Evolutionary conservation across 2,329 filamentous ascomycete species (phyloP).

Genomic region (Phaeoacremonium minimum): DNA sequence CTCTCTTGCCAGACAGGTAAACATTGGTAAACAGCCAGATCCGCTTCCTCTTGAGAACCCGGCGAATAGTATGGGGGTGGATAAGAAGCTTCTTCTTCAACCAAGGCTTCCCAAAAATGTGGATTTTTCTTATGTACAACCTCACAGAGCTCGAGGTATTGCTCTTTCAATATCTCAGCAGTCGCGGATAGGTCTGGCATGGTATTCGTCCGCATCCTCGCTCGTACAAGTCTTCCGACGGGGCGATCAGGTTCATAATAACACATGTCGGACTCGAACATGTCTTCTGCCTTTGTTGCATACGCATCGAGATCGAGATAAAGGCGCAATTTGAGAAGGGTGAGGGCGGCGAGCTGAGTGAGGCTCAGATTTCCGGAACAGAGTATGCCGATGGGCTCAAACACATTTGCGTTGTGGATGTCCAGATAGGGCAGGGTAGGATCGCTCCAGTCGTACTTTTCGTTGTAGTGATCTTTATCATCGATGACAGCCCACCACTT

Average conservation of each 20-base stretch:
- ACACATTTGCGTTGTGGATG: slow-evolving; percentile 29
- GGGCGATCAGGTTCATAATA: slow-evolving; percentile 3
- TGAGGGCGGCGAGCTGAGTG: slow-evolving; percentile 12
- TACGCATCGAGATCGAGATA: slow-evolving; percentile 8
- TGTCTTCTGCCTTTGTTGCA: neutral
- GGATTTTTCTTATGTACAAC: slow-evolving; percentile 10
- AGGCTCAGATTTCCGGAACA: slow-evolving; percentile 1
- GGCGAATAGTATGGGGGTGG: neutral
- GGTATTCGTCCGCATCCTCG: slow-evolving; percentile 1
- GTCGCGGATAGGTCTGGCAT: neutral
- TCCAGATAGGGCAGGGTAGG: slow-evolving; percentile 24
- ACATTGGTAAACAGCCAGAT: slow-evolving; percentile 6
- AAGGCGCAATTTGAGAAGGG: slow-evolving; percentile 14
- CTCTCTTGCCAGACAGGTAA: slow-evolving; percentile 11
- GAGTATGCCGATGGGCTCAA: slow-evolving; percentile 24
- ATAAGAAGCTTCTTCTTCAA: slow-evolving; percentile 2
- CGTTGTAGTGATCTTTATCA: slow-evolving; percentile 6
- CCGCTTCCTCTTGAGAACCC: slow-evolving; percentile 11
- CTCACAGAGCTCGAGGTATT: slow-evolving; percentile 10
- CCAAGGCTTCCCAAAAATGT: slow-evolving; percentile 12
- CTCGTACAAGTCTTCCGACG: slow-evolving; percentile 4
- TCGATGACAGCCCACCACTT: slow-evolving; percentile 35
- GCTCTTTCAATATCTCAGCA: slow-evolving; percentile 1
- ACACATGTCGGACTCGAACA: neutral
- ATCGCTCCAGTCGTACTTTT: slow-evolving; percentile 29